A percentile compares a stretch with the other conserved stretches of the same genome.
Conservation (phyloP, 2,329 filamentous ascomycete species). For the Scedosporium dehoogii region DNA sequence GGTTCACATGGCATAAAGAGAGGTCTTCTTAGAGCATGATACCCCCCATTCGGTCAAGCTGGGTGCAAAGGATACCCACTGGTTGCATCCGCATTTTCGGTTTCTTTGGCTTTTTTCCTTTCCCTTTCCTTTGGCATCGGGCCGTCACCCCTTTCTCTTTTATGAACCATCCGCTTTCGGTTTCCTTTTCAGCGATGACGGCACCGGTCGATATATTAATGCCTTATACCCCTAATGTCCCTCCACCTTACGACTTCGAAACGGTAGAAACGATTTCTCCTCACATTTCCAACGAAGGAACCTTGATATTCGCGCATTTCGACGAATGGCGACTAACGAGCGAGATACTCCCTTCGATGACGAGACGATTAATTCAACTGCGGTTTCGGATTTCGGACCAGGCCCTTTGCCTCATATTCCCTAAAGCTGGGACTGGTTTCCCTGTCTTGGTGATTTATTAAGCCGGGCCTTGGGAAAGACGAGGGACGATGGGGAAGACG, state of each 20-base stretch:
- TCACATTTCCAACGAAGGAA: background rate
- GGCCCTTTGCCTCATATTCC: background rate
- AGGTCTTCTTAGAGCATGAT: conserved; percentile 8
- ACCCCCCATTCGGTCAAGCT: background rate
- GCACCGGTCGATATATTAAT: background rate
- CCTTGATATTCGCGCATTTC: background rate
- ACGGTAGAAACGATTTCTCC: background rate
- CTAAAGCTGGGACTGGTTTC: background rate
- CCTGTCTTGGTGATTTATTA: background rate
- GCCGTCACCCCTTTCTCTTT: background rate
- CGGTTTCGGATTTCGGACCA: background rate
- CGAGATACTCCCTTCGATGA: background rate
- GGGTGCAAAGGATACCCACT: background rate
- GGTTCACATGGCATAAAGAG: conserved; percentile 3
- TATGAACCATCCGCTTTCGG: background rate
- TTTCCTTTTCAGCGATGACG: background rate
- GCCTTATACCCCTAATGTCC: background rate
- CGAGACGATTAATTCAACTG: background rate
- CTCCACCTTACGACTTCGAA: conserved; percentile 4
- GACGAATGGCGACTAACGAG: background rate
- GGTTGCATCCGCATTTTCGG: background rate
- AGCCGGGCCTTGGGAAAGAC: background rate
- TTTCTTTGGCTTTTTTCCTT: background rate
- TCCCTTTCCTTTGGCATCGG: background rate
- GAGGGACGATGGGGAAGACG: background rate